Evolutionary conservation across 345 rosid species (phyloP), one percentile per base, ranked within the genome.

Genomic region (Linum trigynum): DNA sequence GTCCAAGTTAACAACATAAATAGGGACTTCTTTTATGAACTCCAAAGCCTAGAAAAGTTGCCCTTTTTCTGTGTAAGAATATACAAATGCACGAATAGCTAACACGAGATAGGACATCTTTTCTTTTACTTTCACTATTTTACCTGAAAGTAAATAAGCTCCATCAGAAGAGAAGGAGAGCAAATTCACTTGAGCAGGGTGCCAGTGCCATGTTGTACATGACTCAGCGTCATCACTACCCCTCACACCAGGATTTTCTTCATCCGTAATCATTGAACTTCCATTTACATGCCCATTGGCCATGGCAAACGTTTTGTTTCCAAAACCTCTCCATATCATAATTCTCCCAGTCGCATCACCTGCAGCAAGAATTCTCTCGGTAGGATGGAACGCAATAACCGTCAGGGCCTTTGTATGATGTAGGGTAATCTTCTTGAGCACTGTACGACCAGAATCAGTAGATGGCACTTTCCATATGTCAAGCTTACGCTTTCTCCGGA

Each of bases 331-430:
- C 97, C 97, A 94, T 51, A 87, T 78, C 68, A 94, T 82, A 74
- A 94, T 79, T 79, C 99, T 88, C 59, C 99, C 99, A 0, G 95
- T 86, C 43, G 74, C 83, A 84, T 94, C 99, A 66, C 97, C 99
- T 10, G 89, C 96, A 38, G 87, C 97, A 57, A 94, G 71, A 73
- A 88, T 77, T 63, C 85, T 85, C 75, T 94, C 83, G 32, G 76
- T 80, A 45, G 92, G 96, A 74, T 90, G 99, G 78, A 94, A 88
- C 39, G 97, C 92, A 76, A 86, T 71, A 67, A 73, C 82, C 2
- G 78, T 77, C 72, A 94, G 69, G 69, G 65, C 70, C 79, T 83
- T 94, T 4, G 97, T 88, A 74, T 94, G 99, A 80, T 88, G 99
- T 45, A 94, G 60, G 14, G 80, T 75, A 71, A 88, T 80, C 80